These are phyloP conservation scores for Vitis hybrid DNA, from an alignment of 177 flowering plant species.

Conservation along the genomic window DNA sequence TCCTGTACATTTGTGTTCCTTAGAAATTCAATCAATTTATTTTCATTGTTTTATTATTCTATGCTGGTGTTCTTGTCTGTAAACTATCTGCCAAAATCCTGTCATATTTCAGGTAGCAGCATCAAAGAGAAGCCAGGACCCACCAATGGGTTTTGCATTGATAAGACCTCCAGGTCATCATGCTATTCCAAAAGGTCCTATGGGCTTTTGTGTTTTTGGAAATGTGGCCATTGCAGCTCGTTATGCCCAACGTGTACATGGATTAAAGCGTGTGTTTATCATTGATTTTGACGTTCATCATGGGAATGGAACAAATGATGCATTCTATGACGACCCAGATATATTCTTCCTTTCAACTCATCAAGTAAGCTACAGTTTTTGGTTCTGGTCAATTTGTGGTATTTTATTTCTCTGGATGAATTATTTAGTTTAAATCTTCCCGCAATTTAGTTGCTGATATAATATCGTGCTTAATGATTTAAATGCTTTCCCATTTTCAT, in stretches of 20 bases:
- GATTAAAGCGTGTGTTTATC: conserved; percentile 80
- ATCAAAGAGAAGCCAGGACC: conserved; percentile 45
- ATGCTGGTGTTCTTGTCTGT: neutral
- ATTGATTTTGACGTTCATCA: conserved; percentile 99
- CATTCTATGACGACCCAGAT: conserved; percentile 92
- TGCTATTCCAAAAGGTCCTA: conserved; percentile 93
- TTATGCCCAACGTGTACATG: conserved; percentile 82
- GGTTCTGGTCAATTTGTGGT: neutral
- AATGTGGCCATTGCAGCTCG: conserved; percentile 98
- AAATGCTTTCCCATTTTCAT: neutral
- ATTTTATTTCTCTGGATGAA: neutral
- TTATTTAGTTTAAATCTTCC: neutral
- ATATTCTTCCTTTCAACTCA: conserved; percentile 94
- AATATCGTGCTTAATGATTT: neutral
- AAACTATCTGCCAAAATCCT: conserved; percentile 15
- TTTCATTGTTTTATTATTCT: neutral
- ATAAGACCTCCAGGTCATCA: conserved; percentile 98
- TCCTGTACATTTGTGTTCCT: neutral
- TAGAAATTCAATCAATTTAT: too few species aligned
- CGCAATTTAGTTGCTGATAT: neutral
- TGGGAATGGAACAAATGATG: conserved; percentile 98
- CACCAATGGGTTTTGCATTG: conserved; percentile 87
- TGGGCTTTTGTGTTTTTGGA: conserved; percentile 98
- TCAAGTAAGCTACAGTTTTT: conserved; percentile 53
- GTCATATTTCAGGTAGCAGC: conserved; percentile 67